Conservation (phyloP, 306 rosid genomes). For the Vigna hirtella region DNA sequence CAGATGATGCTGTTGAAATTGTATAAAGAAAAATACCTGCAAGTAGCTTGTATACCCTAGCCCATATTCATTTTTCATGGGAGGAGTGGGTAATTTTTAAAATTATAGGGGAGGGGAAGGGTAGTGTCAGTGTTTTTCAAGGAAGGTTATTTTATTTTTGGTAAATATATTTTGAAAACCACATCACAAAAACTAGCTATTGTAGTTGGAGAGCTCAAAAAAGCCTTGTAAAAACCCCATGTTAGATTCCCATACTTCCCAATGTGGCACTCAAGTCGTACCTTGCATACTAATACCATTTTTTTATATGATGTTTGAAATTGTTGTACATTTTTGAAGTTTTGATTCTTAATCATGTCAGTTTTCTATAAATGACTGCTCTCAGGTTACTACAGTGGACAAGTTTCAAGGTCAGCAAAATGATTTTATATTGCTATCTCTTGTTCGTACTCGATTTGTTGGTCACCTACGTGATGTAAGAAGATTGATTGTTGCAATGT, state of each 20-base stretch:
- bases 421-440: conserved; percentile 91
- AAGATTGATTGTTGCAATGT: conserved; percentile 98
- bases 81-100: neutral
- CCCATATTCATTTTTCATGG: neutral
- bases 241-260: too few species aligned
- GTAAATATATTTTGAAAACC: too few species aligned
- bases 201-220: too few species aligned
- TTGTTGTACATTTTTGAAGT: neutral
- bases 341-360: conserved; percentile 26
- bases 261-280: too few species aligned
- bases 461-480: conserved; percentile 99
- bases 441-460: conserved; percentile 91
- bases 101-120: neutral
- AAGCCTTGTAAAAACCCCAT: too few species aligned
- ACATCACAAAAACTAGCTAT: too few species aligned
- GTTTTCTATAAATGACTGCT: conserved; percentile 34
- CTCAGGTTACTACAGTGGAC: conserved; percentile 91
- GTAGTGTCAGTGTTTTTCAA: neutral
- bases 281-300: neutral
- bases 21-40: neutral
- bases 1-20: neutral
- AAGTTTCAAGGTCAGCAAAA: conserved; percentile 99
- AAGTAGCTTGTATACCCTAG: neutral
- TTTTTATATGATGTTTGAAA: neutral
- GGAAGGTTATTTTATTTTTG: neutral